phyloP scores from a whole-genome alignment of 257 asterid species.

The Dorcoceras hygrometricum region DNA sequence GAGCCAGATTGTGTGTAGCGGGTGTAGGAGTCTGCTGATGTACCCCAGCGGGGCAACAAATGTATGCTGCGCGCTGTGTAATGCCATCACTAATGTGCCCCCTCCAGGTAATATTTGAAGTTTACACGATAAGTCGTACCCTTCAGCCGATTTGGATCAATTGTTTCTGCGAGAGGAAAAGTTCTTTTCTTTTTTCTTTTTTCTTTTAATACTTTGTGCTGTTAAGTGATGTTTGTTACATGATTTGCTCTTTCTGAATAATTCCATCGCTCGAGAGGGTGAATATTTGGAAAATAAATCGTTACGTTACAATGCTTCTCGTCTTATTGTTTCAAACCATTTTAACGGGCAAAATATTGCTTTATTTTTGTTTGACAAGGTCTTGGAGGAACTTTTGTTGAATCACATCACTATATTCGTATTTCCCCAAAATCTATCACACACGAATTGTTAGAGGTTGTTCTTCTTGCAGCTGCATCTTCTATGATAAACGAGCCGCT shows the following conservation, averaged over 20 bases:
- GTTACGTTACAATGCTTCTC: background rate
- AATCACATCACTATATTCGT: background rate
- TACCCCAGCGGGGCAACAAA: conserved; percentile 83
- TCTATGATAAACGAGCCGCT: background rate
- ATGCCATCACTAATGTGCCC: conserved; percentile 63
- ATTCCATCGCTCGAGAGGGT: background rate
- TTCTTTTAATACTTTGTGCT: background rate
- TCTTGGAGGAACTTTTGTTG: background rate
- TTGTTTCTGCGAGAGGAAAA: background rate
- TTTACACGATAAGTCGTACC: conserved; percentile 4
- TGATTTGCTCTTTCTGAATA: background rate
- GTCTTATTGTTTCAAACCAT: background rate
- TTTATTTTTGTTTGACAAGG: conserved; percentile 8
- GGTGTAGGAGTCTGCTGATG: conserved; percentile 82
- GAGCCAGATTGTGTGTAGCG: conserved; percentile 91
- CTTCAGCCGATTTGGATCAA: too few relatives aligned
- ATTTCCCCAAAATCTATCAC: background rate
- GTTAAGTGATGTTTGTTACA: background rate
- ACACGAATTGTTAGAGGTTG: background rate
- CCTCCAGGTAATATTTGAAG: conserved; percentile 55
- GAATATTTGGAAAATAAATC: conserved; percentile 7
- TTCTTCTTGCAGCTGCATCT: background rate
- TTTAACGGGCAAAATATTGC: background rate
- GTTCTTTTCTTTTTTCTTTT: background rate
- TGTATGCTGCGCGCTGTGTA: conserved; percentile 91